Base-by-base conservation (phyloP, 495 filamentous ascomycete genomes). In the Hypoxylon fragiforme region DNA sequence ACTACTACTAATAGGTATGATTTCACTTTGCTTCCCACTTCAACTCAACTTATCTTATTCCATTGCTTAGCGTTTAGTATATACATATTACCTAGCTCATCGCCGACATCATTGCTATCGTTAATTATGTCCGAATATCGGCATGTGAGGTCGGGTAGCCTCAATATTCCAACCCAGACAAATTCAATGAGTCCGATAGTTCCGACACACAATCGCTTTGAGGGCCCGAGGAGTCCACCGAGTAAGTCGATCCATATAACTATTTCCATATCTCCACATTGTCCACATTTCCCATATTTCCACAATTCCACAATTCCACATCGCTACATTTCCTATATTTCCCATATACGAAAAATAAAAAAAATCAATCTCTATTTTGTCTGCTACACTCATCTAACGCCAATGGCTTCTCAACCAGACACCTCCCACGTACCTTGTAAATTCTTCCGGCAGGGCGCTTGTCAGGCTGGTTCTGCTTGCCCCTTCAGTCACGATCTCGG, bases 401-500 rank as follows among this genome's bases (percentile, higher is more conserved):
- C 60, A 49, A 49, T 62, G 52, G 52, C 53, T 60, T 44, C 50
- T 52, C 21, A 41, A 50, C 47, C 13, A 98, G 94, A 97, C 68
- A 95, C 95, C 12, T 91, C 91, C 42, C 94, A 97, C 76, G 94
- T 98, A 31, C 94, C 94, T 13, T 98, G 94, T 87, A 97, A 97
- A 77, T 98, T 98, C 85, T 98, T 91, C 74, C 85, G 90, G 38
- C 88, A 95, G 73, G 94, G 94, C 66, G 85, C 89, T 64, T 98
- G 94, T 73, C 92, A 97, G 80, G 94, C 94, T 39, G 94, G 94
- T 58, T 87, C 87, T 66, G 89, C 91, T 37, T 98, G 94, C 74
- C 94, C 94, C 31, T 98, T 97, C 74, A 87, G 91, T 53, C 94
- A 98, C 74, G 92, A 91, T 37, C 82, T 88, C 52, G 86, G 92